A percentile compares a stretch with the other conserved stretches of the same genome.
phyloP scores from a whole-genome alignment of 2,329 filamentous ascomycete genomes.

The Cladosporium sp. region DNA sequence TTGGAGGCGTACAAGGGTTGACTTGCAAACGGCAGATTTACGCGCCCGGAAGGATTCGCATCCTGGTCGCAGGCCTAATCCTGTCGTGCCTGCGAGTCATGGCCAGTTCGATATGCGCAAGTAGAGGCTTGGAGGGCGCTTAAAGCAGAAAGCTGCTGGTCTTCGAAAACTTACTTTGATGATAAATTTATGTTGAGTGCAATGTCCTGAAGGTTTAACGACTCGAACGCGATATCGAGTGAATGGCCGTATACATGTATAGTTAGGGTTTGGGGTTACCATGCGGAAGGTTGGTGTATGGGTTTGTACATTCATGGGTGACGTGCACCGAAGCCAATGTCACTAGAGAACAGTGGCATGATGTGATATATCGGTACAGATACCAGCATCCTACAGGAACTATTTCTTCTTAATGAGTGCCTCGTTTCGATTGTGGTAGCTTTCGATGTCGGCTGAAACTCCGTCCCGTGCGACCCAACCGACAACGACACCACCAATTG shows the following conservation, averaged over 20 bases:
- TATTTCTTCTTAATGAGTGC: background rate
- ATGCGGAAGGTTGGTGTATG: background rate
- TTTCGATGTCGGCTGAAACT: background rate
- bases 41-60: constrained; percentile 2
- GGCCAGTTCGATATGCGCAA: background rate
- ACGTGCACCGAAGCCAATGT: background rate
- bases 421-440: background rate
- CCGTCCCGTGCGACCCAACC: no score
- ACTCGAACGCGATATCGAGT: background rate
- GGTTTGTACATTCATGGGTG: background rate
- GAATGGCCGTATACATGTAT: no score
- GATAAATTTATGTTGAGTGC: background rate
- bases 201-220: background rate
- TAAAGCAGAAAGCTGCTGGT: background rate
- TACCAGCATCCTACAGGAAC: background rate
- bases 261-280: background rate
- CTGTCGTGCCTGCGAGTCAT: background rate
- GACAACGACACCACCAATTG: background rate
- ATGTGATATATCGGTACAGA: background rate
- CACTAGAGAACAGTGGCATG: background rate
- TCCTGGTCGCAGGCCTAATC: background rate
- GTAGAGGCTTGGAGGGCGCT: background rate
- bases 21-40: constrained; percentile 4
- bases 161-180: background rate
- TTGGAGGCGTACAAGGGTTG: constrained; percentile 5